Base-by-base conservation (phyloP, 192 early-diverging fungal genomes). In the Spizellomyces punctatus region DNA sequence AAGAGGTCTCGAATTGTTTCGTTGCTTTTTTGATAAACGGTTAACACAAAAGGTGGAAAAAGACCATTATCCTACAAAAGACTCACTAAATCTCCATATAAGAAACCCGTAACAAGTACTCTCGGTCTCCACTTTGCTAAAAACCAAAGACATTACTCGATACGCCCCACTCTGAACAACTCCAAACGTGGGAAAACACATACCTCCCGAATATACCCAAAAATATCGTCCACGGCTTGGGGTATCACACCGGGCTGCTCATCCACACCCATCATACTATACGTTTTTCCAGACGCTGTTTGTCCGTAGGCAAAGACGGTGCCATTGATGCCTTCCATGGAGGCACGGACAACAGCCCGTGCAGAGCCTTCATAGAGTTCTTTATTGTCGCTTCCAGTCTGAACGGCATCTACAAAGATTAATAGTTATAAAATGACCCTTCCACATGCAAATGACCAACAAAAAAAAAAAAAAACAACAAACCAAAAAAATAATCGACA, bases 231-330 rank as follows among this genome's bases (percentile, higher is more conserved):
- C 27, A 91, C 86, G 6, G 92, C 87, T 44, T 86, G 82, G 49
- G 81, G 81, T 49, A 91, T 92, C 46, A 93, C 84, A 0, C 92
- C 92, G 8, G 84, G 85, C 63, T 90, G 86, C 22, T 79, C 69
- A 36, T 76, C 67, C 52, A 74, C 78, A 44, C 91, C 92, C 48
- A 86, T 80, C 91, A 92, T 92, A 2, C 78, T 82, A 54, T 83
- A 76, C 0, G 97, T 98, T 75, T 99, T 99, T 55, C 97, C 97
- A 8, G 91, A 92, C 7, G 95, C 91, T 8, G 97, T 99, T 78
- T 98, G 96, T 17, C 97, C 97, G 81, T 99, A 99, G 5, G 97
- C 95, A 85, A 99, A 99, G 5, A 99, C 93, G 5, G 96, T 97
- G 42, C 90, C 92, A 66, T 66, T 69, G 67, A 93, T 91, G 10